phyloP scores from a whole-genome alignment of 768 basidiomycete species.

The Hemileccinum impolitum region DNA sequence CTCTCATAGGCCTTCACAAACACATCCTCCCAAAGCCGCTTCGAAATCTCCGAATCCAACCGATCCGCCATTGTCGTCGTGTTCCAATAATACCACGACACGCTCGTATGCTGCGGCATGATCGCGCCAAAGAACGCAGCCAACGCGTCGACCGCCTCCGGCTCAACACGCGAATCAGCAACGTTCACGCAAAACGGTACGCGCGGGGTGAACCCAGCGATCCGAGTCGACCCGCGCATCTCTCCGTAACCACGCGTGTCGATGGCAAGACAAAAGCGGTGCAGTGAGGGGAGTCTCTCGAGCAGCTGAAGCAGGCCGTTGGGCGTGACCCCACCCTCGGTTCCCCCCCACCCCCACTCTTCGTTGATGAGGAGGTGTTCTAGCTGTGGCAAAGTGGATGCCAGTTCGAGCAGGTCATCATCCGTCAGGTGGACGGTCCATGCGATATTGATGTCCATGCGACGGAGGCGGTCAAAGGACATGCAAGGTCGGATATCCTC shows the following conservation, averaged over 20 bases:
- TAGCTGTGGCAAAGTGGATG: conserved; percentile 16
- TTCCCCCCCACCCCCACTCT: conserved; percentile 20
- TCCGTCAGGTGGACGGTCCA: conserved; percentile 12
- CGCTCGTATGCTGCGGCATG: conserved; percentile 3
- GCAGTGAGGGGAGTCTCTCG: background rate
- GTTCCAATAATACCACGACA: conserved; percentile 8
- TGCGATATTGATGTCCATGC: conserved; percentile 9
- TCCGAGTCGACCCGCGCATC: background rate
- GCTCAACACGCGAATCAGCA: conserved; percentile 15
- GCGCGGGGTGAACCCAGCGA: background rate
- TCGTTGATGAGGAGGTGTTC: conserved; percentile 16
- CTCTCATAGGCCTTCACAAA: conserved; percentile 15
- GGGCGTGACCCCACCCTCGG: conserved; percentile 15
- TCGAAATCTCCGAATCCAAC: conserved; percentile 13
- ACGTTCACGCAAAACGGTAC: conserved; percentile 12
- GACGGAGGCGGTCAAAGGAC: conserved; percentile 10
- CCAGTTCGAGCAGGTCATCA: conserved; percentile 10
- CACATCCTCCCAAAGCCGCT: conserved; percentile 17
- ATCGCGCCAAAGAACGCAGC: conserved; percentile 16
- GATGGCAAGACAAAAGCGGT: conserved; percentile 1
- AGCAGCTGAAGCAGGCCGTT: conserved; percentile 16
- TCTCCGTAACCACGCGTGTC: conserved; percentile 7
- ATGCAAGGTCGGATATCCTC: conserved; percentile 18
- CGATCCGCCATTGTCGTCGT: conserved; percentile 9
- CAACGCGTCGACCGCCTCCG: conserved; percentile 14